These are phyloP conservation scores for Candida incommunis DNA, from an alignment of 805 yeast genomes.

Conservation along the genomic window DNA sequence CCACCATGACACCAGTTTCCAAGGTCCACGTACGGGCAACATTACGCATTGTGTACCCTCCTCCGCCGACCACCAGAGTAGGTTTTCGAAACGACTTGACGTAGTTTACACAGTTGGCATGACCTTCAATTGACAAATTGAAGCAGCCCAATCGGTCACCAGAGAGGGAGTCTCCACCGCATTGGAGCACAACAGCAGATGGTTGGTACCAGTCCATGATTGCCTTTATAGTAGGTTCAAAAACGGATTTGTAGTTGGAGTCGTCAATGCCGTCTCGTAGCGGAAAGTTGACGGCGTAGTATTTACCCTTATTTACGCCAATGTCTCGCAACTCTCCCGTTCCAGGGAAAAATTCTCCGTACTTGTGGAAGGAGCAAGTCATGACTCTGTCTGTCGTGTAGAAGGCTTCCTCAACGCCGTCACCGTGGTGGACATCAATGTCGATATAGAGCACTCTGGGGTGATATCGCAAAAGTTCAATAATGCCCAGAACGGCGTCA, in stretches of 20 bases:
- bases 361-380: slow-evolving; percentile 94
- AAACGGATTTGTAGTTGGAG: slow-evolving; percentile 73
- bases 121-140: slow-evolving; percentile 82
- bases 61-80: slow-evolving; percentile 87
- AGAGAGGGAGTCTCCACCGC: slow-evolving; percentile 94
- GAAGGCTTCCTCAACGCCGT: slow-evolving; percentile 96
- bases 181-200: slow-evolving; percentile 84
- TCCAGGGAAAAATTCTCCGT: slow-evolving; percentile 94
- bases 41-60: slow-evolving; percentile 94
- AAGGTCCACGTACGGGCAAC: slow-evolving; percentile 93
- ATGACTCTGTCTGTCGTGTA: slow-evolving; percentile 89
- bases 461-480: slow-evolving; percentile 74
- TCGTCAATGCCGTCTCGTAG: slow-evolving; percentile 92
- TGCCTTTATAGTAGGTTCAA: slow-evolving; percentile 54
- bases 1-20: slow-evolving; percentile 73
- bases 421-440: slow-evolving; percentile 94
- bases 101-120: slow-evolving; percentile 87
- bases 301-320: slow-evolving; percentile 80
- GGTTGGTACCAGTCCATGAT: slow-evolving; percentile 86
- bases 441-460: slow-evolving; percentile 89
- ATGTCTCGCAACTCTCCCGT: slow-evolving; percentile 85
- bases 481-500: slow-evolving; percentile 81
- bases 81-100: slow-evolving; percentile 85
- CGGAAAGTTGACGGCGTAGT: slow-evolving; percentile 84
- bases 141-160: slow-evolving; percentile 91